Evolutionary conservation across 768 basidiomycete species (phyloP), one percentile per base, ranked within the genome.

Genomic region (Xerocomellus intermedius): DNA sequence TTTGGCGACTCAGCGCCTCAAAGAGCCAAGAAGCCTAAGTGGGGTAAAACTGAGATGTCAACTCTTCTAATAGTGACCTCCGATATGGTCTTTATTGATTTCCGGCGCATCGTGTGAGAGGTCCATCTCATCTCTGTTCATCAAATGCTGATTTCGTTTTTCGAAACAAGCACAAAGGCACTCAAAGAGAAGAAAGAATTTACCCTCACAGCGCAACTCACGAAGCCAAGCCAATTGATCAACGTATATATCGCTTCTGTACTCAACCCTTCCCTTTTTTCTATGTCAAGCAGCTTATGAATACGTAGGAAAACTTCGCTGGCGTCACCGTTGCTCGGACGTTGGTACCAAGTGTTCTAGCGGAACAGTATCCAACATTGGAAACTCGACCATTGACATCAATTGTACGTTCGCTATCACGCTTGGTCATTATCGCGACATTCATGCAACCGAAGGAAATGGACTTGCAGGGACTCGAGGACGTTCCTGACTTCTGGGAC

Each of bases 151-250:
- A 68, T 30, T 8, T 28, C 9, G 7, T 28, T 50, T 14, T 26
- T 48, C 60, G 17, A 42, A 35, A 8, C 17, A 63, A 94, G 91
- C 12, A 92, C 89, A 2, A 88, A 85, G 60, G 79, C 77, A 5
- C 77, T 94, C 50, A 78, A 72, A 55, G 79, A 81, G 17, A 66
- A 72, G 3, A 88, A 84, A 63, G 77, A 76, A 1, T 91, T 93
- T 51, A 75, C 74, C 16, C 69, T 95, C 21, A 76, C 69, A 1
- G 84, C 79, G 1, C 72, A 78, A 43, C 74, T 97, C 22, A 82
- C 75, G 12, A 91, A 85, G 61, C 89, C 91, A 3, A 93, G 90
- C 61, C 91, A 94, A 72, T 73, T 74, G 42, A 71, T 91, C 28
- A 59, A 74, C 14, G 81, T 87, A 42, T 75, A 80, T 24, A 79